Evolutionary conservation across 768 basidiomycete genomes (phyloP).

Genomic region (Leucocoprinus sp.): DNA sequence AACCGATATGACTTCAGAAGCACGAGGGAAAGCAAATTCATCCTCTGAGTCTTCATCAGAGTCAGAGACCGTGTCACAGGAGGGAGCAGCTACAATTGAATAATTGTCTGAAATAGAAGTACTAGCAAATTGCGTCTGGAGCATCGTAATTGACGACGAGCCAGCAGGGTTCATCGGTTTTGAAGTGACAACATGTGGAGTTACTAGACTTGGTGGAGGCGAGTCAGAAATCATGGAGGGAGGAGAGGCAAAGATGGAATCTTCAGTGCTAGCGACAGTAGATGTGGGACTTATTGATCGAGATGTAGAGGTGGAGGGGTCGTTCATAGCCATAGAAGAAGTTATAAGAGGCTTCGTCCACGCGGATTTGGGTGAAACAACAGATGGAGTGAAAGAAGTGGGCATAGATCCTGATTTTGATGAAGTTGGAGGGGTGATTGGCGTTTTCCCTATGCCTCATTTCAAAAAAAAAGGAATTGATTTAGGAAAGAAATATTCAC

Average conservation of each 20-base stretch:
- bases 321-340: not conserved
- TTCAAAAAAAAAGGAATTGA: not conserved
- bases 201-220: not conserved
- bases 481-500: not conserved
- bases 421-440: not conserved
- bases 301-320: not conserved
- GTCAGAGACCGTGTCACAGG: not conserved
- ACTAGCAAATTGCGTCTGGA: constrained; percentile 1
- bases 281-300: not conserved
- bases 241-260: not conserved
- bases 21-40: constrained; percentile 1
- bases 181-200: not conserved
- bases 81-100: not conserved
- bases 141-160: constrained; percentile 2
- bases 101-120: not conserved
- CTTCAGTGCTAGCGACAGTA: not conserved
- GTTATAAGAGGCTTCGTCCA: not conserved
- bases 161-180: constrained; percentile 4
- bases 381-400: not conserved
- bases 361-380: not conserved
- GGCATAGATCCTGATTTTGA: not conserved
- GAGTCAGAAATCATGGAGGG: not conserved
- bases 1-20: not conserved
- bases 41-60: not conserved
- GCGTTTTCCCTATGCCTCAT: constrained; percentile 1